phyloP scores from a whole-genome alignment of 2,329 filamentous ascomycete genomes.

The Lasiodiplodia sp. region DNA sequence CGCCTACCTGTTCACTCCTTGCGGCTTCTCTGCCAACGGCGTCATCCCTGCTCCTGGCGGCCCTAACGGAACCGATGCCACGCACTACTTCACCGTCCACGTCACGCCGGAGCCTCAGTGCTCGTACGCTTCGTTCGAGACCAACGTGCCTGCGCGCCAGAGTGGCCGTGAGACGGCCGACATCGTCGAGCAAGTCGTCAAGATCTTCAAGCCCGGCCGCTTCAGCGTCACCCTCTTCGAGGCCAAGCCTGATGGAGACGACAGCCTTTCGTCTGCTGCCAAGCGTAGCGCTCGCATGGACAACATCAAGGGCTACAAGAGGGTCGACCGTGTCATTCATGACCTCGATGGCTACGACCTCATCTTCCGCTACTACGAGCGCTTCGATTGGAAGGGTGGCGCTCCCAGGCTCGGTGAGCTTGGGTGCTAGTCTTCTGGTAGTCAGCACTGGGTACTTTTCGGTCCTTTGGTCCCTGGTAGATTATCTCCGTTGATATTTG shows the following conservation, averaged over 20 bases:
- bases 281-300: slow-evolving; percentile 69
- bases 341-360: slow-evolving; percentile 97
- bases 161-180: slow-evolving; percentile 87
- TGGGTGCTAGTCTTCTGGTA: slow-evolving; percentile 19
- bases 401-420: slow-evolving; percentile 68
- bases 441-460: too few species aligned
- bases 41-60: slow-evolving; percentile 78
- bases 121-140: slow-evolving; percentile 98
- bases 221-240: slow-evolving; percentile 98
- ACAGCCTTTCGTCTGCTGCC: slow-evolving; percentile 49
- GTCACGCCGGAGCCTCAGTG: slow-evolving; percentile 97
- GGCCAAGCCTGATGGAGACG: slow-evolving; percentile 67
- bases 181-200: slow-evolving; percentile 90
- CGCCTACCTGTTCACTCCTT: slow-evolving; percentile 94
- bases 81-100: slow-evolving; percentile 97
- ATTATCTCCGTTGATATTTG: background rate
- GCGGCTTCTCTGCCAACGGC: slow-evolving; percentile 96
- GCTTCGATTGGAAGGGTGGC: slow-evolving; percentile 78
- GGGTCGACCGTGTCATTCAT: slow-evolving; percentile 94
- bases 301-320: slow-evolving; percentile 81
- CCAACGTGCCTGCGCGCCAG: slow-evolving; percentile 90
- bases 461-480: background rate
- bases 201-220: slow-evolving; percentile 95
- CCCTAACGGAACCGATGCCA: slow-evolving; percentile 48
- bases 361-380: slow-evolving; percentile 95